Evolutionary conservation across 495 filamentous ascomycete genomes (phyloP), one percentile per base, ranked within the genome.

Genomic region (Neurospora sp.): DNA sequence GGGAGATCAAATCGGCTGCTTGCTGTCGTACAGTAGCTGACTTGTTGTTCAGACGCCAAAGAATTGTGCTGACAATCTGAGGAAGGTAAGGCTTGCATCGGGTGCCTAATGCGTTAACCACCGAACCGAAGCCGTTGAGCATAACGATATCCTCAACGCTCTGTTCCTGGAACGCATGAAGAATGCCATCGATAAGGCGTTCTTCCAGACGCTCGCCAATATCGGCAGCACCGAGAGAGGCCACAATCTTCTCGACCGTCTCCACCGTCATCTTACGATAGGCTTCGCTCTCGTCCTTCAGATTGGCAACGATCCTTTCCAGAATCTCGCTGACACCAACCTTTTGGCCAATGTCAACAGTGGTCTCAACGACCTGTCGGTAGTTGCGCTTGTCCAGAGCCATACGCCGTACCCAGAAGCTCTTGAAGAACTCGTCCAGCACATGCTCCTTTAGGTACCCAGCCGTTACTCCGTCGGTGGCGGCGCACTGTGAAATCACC

Each of bases 191-290:
- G 69, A 99, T 92, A 17, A 99, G 86, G 45, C 93, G 87, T 80
- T 98, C 94, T 80, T 99, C 96, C 59, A 98, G 83, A 54, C 94
- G 89, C 81, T 97, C 93, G 15, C 92, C 92, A 78, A 99, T 93
- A 80, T 98, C 96, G 28, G 95, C 94, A 36, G 94, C 94, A 71
- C 96, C 96, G 39, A 98, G 88, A 62, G 93, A 91, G 4, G 94
- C 93, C 78, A 98, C 91, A 37, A 98, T 88, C 82, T 98, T 98
- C 82, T 99, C 96, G 9, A 97, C 88, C 0, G 95, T 98, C 84
- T 99, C 96, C 31, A 98, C 90, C 0, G 96, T 97, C 96, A 99
- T 99, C 86, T 98, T 98, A 11, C 96, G 91, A 81, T 98, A 99
- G 1, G 95, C 92, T 77, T 99, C 96, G 80, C 92, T 97, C 81